These are phyloP conservation scores for Aphanomyces stellatus DNA, from an alignment of 352 stramenopile species.

Conservation along the genomic window DNA sequence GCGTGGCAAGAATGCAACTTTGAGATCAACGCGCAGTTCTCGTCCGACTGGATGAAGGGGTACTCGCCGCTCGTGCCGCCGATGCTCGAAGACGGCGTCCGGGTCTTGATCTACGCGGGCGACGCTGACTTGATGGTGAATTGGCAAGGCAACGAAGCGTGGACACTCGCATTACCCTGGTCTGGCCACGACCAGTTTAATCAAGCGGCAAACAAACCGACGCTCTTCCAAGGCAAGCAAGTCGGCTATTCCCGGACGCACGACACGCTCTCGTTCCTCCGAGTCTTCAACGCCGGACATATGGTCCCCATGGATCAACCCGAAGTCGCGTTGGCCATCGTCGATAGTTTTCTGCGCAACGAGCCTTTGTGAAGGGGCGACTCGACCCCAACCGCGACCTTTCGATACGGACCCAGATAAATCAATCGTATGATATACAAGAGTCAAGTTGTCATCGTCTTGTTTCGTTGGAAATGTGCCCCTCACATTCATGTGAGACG, in stretches of 20 bases:
- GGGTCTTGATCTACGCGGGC: constrained; percentile 93
- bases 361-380: constrained; percentile 22
- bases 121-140: constrained; percentile 58
- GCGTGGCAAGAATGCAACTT: constrained; percentile 90
- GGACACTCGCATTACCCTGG: constrained; percentile 38
- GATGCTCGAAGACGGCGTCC: constrained; percentile 63
- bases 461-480: no score
- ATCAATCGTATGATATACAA: no score
- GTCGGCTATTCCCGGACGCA: constrained; percentile 33
- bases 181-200: constrained; percentile 60
- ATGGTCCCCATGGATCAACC: constrained; percentile 52
- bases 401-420: no score
- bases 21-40: constrained; percentile 87
- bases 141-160: constrained; percentile 43
- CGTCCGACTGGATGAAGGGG: constrained; percentile 87
- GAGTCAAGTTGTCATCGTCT: no score
- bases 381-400: no score
- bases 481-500: no score
- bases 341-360: constrained; percentile 36
- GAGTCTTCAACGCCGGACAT: constrained; percentile 33
- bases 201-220: constrained; percentile 19
- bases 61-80: constrained; percentile 80
- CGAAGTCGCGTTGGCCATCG: constrained; percentile 31
- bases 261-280: constrained; percentile 27
- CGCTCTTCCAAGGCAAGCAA: constrained; percentile 15